Base-by-base conservation (phyloP, 495 filamentous ascomycete genomes). In the Aspergillus sclerotiicarbonarius region DNA sequence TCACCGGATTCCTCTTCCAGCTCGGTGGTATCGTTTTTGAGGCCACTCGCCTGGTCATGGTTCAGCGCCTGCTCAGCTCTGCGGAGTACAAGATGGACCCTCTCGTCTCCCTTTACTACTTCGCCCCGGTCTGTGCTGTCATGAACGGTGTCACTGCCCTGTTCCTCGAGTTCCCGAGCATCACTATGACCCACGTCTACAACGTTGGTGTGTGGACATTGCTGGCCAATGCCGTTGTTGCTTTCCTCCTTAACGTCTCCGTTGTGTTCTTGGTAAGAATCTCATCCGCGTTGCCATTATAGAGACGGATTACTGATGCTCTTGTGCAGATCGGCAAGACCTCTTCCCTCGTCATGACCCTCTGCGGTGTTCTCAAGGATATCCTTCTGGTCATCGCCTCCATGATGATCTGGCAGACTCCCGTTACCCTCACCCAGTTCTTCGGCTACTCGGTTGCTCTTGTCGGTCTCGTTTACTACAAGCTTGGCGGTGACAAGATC, bases 361-460 rank as follows among this genome's bases (percentile, higher is more conserved):
- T 98, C 51, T 98, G 91, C 75, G 94, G 94, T 78, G 92, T 98
- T 57, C 86, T 98, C 68, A 98, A 98, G 82, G 94, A 98, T 80
- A 93, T 98, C 63, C 85, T 98, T 58, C 88, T 98, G 30, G 92
- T 98, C 49, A 76, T 80, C 53, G 90, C 90, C 52, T 96, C 91
- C 55, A 94, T 97, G 83, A 67, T 90, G 59, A 87, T 98, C 72
- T 96, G 90, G 88, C 79, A 86, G 56, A 94, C 91, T 59, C 85
- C 86, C 20, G 87, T 98, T 66, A 83, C 90, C 19, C 71, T 70
- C 46, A 84, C 95, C 46, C 94, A 98, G 77, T 87, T 90, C 76
- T 96, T 98, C 77, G 94, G 94, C 63, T 98, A 98, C 83, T 85
- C 82, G 68, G 86, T 98, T 67, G 92, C 94, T 49, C 85, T 98